phyloP scores from a whole-genome alignment of 805 yeast genomes.

The Starmerella powellii region DNA sequence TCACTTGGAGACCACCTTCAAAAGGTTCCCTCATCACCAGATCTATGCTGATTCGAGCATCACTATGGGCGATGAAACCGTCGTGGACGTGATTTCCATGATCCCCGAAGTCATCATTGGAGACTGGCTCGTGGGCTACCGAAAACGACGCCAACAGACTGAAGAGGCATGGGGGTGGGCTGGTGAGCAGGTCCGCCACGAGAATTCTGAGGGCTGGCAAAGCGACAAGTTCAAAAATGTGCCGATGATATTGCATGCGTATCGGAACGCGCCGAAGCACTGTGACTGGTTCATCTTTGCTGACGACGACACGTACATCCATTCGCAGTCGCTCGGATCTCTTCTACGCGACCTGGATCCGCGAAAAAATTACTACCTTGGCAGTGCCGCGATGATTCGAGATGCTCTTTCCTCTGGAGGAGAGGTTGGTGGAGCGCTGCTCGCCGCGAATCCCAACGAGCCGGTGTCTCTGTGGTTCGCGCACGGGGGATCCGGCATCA shows the following conservation, averaged over 20 bases:
- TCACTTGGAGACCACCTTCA: constrained; percentile 30
- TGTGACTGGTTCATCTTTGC: constrained; percentile 31
- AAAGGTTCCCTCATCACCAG: constrained; percentile 29
- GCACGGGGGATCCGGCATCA: constrained; percentile 33
- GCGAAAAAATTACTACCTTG: constrained; percentile 25
- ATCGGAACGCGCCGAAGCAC: constrained; percentile 22
- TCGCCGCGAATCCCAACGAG: constrained; percentile 1
- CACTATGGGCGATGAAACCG: constrained; percentile 27
- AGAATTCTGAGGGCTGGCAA: constrained; percentile 24
- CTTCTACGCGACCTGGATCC: constrained; percentile 25
- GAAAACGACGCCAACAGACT: constrained; percentile 14
- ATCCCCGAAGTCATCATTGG: constrained; percentile 20
- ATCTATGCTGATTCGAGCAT: constrained; percentile 30
- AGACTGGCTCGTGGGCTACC: constrained; percentile 22
- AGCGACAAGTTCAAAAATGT: constrained; percentile 31
- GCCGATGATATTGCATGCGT: constrained; percentile 32
- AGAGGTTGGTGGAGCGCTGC: constrained; percentile 2
- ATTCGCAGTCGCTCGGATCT: constrained; percentile 23
- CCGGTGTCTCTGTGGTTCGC: constrained; percentile 26
- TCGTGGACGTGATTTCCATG: constrained; percentile 27
- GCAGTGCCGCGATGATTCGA: constrained; percentile 16
- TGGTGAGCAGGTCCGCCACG: constrained; percentile 15
- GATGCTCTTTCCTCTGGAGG: constrained; percentile 9
- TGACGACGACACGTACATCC: constrained; percentile 30
- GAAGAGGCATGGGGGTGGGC: constrained; percentile 20